Base-by-base conservation (phyloP, 768 basidiomycete genomes). In the Suillus variegatus region DNA sequence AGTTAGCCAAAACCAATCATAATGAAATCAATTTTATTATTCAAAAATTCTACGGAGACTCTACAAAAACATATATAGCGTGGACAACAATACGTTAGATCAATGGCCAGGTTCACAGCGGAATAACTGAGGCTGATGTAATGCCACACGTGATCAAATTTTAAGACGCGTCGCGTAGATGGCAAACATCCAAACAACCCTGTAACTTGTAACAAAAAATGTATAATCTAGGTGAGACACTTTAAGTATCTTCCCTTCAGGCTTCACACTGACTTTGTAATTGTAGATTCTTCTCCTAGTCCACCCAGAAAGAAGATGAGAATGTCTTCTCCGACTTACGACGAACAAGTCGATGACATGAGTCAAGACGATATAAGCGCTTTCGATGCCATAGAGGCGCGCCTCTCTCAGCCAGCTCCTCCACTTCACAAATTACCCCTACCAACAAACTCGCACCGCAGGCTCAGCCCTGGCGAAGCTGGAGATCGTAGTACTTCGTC, bases 281-380 rank as follows among this genome's bases (percentile, higher is more conserved):
- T 32, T 32, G 6, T 35, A 68, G 67, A 46, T 47, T 69, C 65
- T 60, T 62, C 70, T 49, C 85, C 84, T 10, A 54, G 52, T 32
- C 52, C 52, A n/a, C 71, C 78, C 12, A 78, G 79, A 47, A 91
- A 91, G 75, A 81, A 86, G 25, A 84, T 85, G 68, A 81, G 89
- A 49, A 81, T 89, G 36, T 88, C 88, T 0, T 90, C 89, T 0
- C 88, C 90, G 1, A 85, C 85, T 25, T 88, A 87, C 66, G 89
- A 89, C 66, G 78, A 82, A 55, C 83, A 83, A 67, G 71, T 85
- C 28, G 76, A 67, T 8, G 83, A 83, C 25, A 72, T 86, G 62
- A 89, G 82, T 60, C 82, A 85, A 65, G 83, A 86, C 41, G 84
- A 88, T 63, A 72, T 90, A 13, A 76, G 78, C 43, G 86, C 84